Conservation (phyloP, 805 yeast species). For the Saccharomycopsis selenospora region DNA sequence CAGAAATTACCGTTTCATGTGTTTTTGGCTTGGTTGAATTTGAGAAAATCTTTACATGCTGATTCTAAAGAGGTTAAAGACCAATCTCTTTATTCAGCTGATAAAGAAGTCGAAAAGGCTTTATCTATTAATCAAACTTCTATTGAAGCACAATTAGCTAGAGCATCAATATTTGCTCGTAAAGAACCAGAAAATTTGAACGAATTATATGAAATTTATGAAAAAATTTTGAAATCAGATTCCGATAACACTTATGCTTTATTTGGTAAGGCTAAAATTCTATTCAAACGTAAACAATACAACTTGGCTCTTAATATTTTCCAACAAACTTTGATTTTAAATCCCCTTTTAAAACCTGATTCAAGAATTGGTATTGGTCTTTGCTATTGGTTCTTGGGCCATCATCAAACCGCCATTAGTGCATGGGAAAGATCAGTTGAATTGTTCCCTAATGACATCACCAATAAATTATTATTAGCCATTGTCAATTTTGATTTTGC, state of each 20-base stretch:
- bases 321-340: conserved; percentile 70
- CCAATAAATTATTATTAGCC: conserved; percentile 59
- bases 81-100: conserved; percentile 34
- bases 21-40: conserved; percentile 66
- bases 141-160: conserved; percentile 13
- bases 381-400: conserved; percentile 86
- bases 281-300: conserved; percentile 66
- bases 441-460: conserved; percentile 50
- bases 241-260: conserved; percentile 66
- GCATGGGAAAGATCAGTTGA: conserved; percentile 81
- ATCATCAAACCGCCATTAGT: conserved; percentile 61
- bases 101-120: conserved; percentile 41
- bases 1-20: conserved; percentile 42
- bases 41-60: conserved; percentile 37
- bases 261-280: conserved; percentile 76
- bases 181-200: conserved; percentile 12
- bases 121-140: conserved; percentile 24
- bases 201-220: conserved; percentile 12
- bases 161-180: conserved; percentile 8
- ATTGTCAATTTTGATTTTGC: conserved; percentile 62
- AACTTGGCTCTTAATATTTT: conserved; percentile 68
- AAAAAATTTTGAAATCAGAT: conserved; percentile 34
- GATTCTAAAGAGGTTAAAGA: conserved; percentile 26
- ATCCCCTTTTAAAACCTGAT: conserved; percentile 80
- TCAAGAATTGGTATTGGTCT: conserved; percentile 93